phyloP scores from a whole-genome alignment of 2,329 filamentous ascomycete genomes.

The Cercospora zeina region DNA sequence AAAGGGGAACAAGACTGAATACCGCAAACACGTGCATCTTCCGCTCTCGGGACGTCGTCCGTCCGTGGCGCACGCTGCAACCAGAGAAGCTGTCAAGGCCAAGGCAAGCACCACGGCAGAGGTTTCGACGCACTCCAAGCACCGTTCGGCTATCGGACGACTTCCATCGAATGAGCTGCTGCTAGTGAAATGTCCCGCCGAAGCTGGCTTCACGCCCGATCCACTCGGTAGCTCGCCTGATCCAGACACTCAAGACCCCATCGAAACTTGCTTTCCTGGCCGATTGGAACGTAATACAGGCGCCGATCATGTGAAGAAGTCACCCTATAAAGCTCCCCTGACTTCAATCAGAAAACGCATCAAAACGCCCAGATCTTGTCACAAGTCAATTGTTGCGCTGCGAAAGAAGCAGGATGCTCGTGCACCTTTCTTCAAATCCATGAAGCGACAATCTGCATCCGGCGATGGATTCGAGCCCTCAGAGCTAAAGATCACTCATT shows the following conservation, averaged over 20 bases:
- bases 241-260: conserved; percentile 26
- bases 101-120: background rate
- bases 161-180: conserved; percentile 30
- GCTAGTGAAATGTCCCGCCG: conserved; percentile 19
- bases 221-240: conserved; percentile 13
- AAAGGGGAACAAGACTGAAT: background rate
- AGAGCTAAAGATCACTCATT: conserved; percentile 23
- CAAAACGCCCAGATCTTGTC: conserved; percentile 25
- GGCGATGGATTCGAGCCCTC: conserved; percentile 32
- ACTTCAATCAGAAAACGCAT: conserved; percentile 31
- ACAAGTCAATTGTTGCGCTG: conserved; percentile 26
- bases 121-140: background rate
- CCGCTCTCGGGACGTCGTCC: background rate
- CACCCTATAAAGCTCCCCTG: conserved; percentile 22
- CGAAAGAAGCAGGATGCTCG: conserved; percentile 22
- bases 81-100: background rate
- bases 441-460: background rate
- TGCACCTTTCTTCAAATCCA: conserved; percentile 14
- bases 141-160: background rate
- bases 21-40: background rate
- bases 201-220: background rate
- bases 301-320: background rate
- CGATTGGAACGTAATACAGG: background rate
- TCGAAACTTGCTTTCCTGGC: conserved; percentile 18
- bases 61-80: background rate